Evolutionary conservation across 352 stramenopile species (phyloP).

Genomic region (Phytophthora ohioensis): DNA sequence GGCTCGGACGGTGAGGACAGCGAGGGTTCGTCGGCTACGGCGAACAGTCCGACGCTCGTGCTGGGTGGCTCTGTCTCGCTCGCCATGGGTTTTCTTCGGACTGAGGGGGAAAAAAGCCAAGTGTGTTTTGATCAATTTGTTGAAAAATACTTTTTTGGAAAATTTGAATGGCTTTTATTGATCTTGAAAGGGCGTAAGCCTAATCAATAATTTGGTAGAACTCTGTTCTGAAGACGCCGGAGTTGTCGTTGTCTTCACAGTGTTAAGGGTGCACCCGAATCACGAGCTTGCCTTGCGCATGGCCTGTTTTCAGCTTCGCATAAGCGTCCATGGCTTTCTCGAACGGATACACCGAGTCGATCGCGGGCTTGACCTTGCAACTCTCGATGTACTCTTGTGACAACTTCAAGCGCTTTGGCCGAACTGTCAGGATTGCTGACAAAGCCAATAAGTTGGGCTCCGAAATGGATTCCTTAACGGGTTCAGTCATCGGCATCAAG

Average conservation of each 20-base stretch:
- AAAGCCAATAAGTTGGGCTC: not conserved
- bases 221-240: too few species aligned
- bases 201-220: not conserved
- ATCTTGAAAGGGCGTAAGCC: constrained; percentile 2
- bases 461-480: not conserved
- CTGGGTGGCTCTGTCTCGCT: constrained; percentile 24
- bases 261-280: not conserved
- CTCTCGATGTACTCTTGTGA: not conserved
- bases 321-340: not conserved
- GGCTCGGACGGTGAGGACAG: constrained; percentile 4
- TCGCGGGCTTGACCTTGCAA: not conserved
- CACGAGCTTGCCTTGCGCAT: not conserved
- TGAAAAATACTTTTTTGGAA: constrained; percentile 5
- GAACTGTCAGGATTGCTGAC: not conserved
- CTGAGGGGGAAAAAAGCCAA: constrained; percentile 15
- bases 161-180: constrained; percentile 54
- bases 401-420: not conserved
- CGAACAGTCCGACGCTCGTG: constrained; percentile 19
- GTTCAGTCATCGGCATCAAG: constrained; percentile 18
- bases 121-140: constrained; percentile 23
- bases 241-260: too few species aligned
- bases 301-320: not conserved
- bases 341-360: not conserved
- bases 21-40: constrained; percentile 15
- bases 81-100: constrained; percentile 32